Conservation (phyloP, 768 basidiomycete species). For the Mycena albidolilacea region DNA sequence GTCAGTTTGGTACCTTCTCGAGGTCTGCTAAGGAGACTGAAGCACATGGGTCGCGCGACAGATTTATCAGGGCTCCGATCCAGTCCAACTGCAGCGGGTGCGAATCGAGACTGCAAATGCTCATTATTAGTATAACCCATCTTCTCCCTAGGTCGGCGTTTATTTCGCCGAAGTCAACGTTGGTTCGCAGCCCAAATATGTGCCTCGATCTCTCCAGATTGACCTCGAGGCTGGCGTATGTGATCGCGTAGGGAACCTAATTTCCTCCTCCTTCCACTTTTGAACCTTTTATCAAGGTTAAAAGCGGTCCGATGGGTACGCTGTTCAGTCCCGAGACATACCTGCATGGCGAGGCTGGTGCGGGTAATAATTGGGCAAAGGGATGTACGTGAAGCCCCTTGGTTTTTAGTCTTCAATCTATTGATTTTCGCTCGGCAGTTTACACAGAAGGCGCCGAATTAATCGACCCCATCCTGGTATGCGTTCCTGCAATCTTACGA, state of each 20-base stretch:
- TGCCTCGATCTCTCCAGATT: constrained; percentile 91
- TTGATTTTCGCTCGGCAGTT: constrained; percentile 58
- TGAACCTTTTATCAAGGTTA: constrained; percentile 59
- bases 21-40: constrained; percentile 38
- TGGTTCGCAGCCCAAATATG: constrained; percentile 75
- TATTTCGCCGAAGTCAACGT: constrained; percentile 84
- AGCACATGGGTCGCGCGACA: constrained; percentile 43
- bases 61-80: constrained; percentile 82
- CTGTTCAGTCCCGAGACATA: constrained; percentile 94
- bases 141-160: constrained; percentile 72
- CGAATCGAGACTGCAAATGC: constrained; percentile 41
- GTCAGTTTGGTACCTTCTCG: constrained; percentile 56
- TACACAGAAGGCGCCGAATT: constrained; percentile 97
- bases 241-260: constrained; percentile 70
- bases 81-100: constrained; percentile 82
- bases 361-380: constrained; percentile 98
- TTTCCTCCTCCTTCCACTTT: background rate
- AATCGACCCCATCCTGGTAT: constrained; percentile 84
- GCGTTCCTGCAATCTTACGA: constrained; percentile 17
- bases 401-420: constrained; percentile 14
- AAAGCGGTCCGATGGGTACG: constrained; percentile 76
- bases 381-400: constrained; percentile 75
- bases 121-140: background rate
- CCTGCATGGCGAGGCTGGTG: constrained; percentile 70
- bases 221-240: constrained; percentile 93